Evolutionary conservation across 164 flowering plant genomes (phyloP).

Genomic region (Cinnamomum chago): DNA sequence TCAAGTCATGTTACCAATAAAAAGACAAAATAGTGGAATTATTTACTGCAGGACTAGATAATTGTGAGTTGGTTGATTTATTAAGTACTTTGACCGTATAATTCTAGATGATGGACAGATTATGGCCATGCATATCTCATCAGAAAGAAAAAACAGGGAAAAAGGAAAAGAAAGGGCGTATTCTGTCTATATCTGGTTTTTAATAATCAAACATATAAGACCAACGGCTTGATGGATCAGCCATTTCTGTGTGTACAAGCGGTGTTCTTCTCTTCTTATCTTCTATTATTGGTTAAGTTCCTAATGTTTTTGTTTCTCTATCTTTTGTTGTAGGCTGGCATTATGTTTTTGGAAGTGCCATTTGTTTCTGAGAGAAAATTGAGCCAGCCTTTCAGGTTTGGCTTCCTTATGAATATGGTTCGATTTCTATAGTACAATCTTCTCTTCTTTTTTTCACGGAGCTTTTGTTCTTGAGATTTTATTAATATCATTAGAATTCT

Average conservation of each 20-base stretch:
- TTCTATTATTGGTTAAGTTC: background rate
- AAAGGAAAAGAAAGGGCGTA: background rate
- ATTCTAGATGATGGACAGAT: no score
- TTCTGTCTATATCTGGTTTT: background rate
- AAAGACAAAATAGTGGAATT: no score
- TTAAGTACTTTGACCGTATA: no score
- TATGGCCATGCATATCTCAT: no score
- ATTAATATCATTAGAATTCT: background rate
- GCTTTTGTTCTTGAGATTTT: background rate
- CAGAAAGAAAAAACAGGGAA: no score
- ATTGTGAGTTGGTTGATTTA: no score
- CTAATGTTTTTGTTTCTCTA: background rate
- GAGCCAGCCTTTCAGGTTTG: constrained; percentile 5
- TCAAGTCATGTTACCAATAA: no score
- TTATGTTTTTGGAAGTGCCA: constrained; percentile 23
- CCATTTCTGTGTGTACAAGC: background rate
- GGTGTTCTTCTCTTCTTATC: background rate
- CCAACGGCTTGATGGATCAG: background rate
- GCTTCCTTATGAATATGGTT: background rate
- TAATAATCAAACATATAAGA: background rate
- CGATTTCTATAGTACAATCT: background rate
- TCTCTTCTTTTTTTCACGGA: no score
- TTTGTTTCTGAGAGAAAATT: constrained; percentile 4
- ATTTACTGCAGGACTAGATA: no score
- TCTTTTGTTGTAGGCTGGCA: constrained; percentile 14